Conservation (phyloP, 768 basidiomycete species). For the Mycena galopus region DNA sequence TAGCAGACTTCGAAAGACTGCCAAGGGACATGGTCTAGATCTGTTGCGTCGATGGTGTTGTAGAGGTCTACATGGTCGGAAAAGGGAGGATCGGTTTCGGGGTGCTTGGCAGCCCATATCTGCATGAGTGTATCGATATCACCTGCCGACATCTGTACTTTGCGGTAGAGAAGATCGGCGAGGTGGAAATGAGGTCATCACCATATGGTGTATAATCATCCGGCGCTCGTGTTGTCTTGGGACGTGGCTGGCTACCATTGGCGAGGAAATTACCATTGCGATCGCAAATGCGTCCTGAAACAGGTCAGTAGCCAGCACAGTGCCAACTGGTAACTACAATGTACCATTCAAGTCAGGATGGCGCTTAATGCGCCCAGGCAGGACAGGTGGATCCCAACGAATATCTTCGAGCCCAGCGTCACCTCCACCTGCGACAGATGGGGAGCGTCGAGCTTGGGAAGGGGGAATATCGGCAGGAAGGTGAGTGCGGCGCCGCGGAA, state of each 20-base stretch:
- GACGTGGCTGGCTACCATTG: neutral
- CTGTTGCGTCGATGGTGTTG: constrained; percentile 16
- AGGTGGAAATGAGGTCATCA: constrained; percentile 4
- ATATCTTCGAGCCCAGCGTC: neutral
- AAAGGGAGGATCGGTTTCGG: constrained; percentile 16
- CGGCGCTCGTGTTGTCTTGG: neutral
- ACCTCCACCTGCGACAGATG: neutral
- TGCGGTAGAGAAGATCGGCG: constrained; percentile 27
- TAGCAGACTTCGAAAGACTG: constrained; percentile 10
- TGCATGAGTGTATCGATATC: constrained; percentile 29
- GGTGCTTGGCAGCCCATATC: constrained; percentile 24
- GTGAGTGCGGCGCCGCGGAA: neutral
- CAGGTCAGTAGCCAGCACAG: neutral
- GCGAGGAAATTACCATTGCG: constrained; percentile 11
- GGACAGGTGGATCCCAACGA: neutral
- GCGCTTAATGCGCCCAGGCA: neutral
- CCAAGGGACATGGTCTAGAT: constrained; percentile 19
- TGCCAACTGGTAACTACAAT: neutral
- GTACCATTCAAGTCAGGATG: constrained; percentile 19
- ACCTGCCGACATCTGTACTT: constrained; percentile 21
- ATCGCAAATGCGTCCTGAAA: constrained; percentile 15
- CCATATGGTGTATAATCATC: constrained; percentile 11
- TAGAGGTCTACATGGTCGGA: constrained; percentile 24
- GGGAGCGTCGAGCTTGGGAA: neutral
- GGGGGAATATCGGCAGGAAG: neutral